Conservation (phyloP, 495 filamentous ascomycete genomes). For the Penicillium paxilli region DNA sequence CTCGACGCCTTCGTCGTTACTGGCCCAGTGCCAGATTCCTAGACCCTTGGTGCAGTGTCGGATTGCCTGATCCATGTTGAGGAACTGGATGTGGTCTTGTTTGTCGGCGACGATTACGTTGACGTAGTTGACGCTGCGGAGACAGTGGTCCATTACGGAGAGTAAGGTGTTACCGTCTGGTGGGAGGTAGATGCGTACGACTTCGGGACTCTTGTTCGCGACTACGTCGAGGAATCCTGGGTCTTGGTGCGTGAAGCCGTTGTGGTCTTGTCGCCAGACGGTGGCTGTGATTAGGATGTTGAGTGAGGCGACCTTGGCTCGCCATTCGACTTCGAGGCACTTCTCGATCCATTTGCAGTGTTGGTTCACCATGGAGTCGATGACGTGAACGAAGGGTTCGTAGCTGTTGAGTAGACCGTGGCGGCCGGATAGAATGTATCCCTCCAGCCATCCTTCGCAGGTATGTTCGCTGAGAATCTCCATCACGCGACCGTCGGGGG, state of each 20-base stretch:
- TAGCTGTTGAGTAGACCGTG: conserved; percentile 76
- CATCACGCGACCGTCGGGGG: conserved; percentile 66
- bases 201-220: conserved; percentile 71
- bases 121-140: conserved; percentile 69
- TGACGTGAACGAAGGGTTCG: conserved; percentile 76
- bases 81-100: conserved; percentile 71
- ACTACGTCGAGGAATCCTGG: conserved; percentile 75
- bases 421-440: conserved; percentile 67
- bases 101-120: conserved; percentile 77
- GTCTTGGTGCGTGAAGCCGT: conserved; percentile 78
- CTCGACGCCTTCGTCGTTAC: conserved; percentile 58
- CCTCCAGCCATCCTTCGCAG: conserved; percentile 75
- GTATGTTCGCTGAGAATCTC: conserved; percentile 78
- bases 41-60: conserved; percentile 69
- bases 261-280: conserved; percentile 78
- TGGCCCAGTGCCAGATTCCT: conserved; percentile 60
- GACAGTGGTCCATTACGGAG: conserved; percentile 66
- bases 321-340: conserved; percentile 70
- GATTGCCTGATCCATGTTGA: conserved; percentile 65
- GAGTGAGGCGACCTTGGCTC: conserved; percentile 63
- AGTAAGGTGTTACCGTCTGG: conserved; percentile 74
- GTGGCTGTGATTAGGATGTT: conserved; percentile 75
- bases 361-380: conserved; percentile 78
- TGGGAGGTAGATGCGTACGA: conserved; percentile 75
- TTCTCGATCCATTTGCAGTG: conserved; percentile 83